Evolutionary conservation across 495 filamentous ascomycete species (phyloP).

Genomic region (Penicillium parvum): DNA sequence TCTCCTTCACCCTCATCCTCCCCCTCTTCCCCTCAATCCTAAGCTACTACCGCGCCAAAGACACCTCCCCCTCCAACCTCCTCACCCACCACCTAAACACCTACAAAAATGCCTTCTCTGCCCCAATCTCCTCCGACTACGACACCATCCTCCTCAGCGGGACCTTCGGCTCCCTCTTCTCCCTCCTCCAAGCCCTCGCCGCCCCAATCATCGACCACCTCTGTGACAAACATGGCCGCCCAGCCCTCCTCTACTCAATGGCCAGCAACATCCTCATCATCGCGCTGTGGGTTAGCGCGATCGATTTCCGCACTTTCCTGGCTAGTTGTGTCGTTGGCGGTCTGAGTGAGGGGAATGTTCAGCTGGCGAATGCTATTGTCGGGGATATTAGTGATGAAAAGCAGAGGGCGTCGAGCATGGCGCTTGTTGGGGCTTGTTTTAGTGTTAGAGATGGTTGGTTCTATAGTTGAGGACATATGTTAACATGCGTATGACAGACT

Average conservation of each 20-base stretch:
- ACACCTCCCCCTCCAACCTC: constrained; percentile 51
- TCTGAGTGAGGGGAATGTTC: constrained; percentile 89
- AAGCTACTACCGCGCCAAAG: constrained; percentile 76
- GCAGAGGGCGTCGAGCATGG: constrained; percentile 81
- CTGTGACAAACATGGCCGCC: constrained; percentile 81
- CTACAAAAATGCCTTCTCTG: constrained; percentile 85
- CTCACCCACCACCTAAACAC: constrained; percentile 74
- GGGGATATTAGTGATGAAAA: constrained; percentile 83
- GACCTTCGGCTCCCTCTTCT: constrained; percentile 84
- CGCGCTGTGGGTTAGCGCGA: constrained; percentile 84
- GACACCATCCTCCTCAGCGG: constrained; percentile 92
- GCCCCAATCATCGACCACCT: constrained; percentile 82
- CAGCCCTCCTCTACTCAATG: constrained; percentile 85
- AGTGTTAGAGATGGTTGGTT: too few species aligned
- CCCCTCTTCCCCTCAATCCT: constrained; percentile 88
- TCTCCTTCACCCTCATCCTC: constrained; percentile 88
- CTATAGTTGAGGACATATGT: too few species aligned
- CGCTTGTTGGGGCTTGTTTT: constrained; percentile 67
- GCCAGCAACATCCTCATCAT: constrained; percentile 83
- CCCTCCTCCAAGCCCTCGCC: constrained; percentile 81
- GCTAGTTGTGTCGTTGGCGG: constrained; percentile 84
- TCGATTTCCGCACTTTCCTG: constrained; percentile 87
- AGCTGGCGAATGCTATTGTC: constrained; percentile 88
- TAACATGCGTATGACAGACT: too few species aligned
- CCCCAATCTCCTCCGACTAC: constrained; percentile 87